Evolutionary conservation across 192 early-diverging fungal genomes (phyloP).

Genomic region (Coemansia sp.): DNA sequence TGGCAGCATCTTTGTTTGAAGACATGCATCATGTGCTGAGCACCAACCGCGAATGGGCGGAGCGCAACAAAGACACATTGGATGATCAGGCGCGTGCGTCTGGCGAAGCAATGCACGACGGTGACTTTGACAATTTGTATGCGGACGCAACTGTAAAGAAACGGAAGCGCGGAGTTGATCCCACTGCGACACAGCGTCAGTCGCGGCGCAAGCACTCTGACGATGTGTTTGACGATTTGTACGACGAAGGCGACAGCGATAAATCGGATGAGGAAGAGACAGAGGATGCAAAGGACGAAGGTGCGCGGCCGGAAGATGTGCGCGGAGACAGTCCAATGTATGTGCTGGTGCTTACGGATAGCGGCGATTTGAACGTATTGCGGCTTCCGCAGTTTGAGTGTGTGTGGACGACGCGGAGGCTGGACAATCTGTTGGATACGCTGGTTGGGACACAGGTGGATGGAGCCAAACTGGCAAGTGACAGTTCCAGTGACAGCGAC

Average conservation of each 20-base stretch:
- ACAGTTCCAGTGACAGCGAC: slow-evolving; percentile 11
- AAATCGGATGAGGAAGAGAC: background rate
- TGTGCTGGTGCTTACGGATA: slow-evolving; percentile 8
- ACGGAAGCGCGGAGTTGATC: slow-evolving; percentile 19
- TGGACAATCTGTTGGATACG: slow-evolving; percentile 32
- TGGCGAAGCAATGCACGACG: slow-evolving; percentile 8
- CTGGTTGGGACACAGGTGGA: slow-evolving; percentile 6
- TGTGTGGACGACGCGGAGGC: slow-evolving; percentile 34
- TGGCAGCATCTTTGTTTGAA: slow-evolving; percentile 35
- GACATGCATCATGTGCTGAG: slow-evolving; percentile 29
- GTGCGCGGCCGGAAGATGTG: slow-evolving; percentile 15
- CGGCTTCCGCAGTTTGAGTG: slow-evolving; percentile 35
- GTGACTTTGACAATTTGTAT: slow-evolving; percentile 42
- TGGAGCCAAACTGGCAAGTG: background rate
- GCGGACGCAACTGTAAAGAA: slow-evolving; percentile 22
- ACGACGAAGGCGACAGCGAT: slow-evolving; percentile 52
- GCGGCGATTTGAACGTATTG: slow-evolving; percentile 32
- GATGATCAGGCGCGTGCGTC: slow-evolving; percentile 8
- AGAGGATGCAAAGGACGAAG: background rate
- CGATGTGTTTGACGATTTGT: slow-evolving; percentile 33
- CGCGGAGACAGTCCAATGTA: slow-evolving; percentile 29
- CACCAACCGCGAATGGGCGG: slow-evolving; percentile 35
- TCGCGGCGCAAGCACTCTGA: slow-evolving; percentile 15
- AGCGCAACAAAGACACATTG: slow-evolving; percentile 23
- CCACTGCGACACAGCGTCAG: slow-evolving; percentile 6